phyloP scores from a whole-genome alignment of 805 yeast species.

The Pichia manshurica region DNA sequence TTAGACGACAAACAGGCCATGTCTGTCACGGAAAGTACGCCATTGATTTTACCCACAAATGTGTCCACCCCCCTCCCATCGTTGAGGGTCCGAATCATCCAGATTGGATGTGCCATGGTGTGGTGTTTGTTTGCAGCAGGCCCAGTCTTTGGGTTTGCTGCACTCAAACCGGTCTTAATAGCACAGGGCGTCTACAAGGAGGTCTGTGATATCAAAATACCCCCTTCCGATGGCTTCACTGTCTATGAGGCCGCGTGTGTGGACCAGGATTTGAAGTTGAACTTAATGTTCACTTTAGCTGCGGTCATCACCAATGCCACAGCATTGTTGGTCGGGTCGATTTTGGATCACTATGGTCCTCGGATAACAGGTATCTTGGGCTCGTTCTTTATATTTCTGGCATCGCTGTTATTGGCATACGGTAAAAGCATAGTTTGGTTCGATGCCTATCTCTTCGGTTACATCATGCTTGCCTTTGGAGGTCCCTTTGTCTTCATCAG shows the following conservation, averaged over 20 bases:
- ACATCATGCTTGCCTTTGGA: slow-evolving; percentile 71
- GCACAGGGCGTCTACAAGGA: slow-evolving; percentile 70
- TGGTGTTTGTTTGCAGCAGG: slow-evolving; percentile 95
- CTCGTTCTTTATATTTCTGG: slow-evolving; percentile 49
- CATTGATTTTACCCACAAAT: slow-evolving; percentile 16
- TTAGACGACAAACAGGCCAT: slow-evolving; percentile 1
- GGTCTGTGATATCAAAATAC: slow-evolving; percentile 38
- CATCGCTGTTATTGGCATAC: slow-evolving; percentile 35
- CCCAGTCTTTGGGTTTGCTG: slow-evolving; percentile 93
- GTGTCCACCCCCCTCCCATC: slow-evolving; percentile 20
- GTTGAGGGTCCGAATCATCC: slow-evolving; percentile 35
- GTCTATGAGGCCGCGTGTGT: slow-evolving; percentile 38
- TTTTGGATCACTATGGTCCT: slow-evolving; percentile 79
- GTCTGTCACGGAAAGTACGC: slow-evolving; percentile 22
- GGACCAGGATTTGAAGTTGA: slow-evolving; percentile 77
- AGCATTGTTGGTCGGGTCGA: slow-evolving; percentile 76
- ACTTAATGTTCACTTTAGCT: slow-evolving; percentile 77
- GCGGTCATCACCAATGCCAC: slow-evolving; percentile 82
- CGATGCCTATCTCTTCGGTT: slow-evolving; percentile 74
- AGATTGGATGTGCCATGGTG: slow-evolving; percentile 64
- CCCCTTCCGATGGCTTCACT: neutral
- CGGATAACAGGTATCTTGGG: slow-evolving; percentile 74
- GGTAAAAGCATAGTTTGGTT: slow-evolving; percentile 24
- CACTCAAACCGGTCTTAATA: slow-evolving; percentile 77
- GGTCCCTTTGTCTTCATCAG: slow-evolving; percentile 94